A percentile compares a stretch with the other conserved stretches of the same genome.
phyloP scores from a whole-genome alignment of 345 rosid species.

The Melastoma malabathricum region DNA sequence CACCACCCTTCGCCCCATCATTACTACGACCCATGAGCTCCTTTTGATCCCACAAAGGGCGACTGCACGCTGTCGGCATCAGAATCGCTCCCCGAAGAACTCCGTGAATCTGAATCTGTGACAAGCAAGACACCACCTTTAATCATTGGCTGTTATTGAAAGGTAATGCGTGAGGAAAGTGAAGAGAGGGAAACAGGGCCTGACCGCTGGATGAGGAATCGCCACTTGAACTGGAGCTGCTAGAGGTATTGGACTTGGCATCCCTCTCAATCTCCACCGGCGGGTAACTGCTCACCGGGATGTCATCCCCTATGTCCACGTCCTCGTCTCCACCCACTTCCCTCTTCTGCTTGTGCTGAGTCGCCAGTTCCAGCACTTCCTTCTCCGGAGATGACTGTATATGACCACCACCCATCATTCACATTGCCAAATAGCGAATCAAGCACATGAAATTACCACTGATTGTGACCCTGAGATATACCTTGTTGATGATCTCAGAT shows the following conservation, averaged over 20 bases:
- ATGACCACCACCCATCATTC: neutral
- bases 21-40: slow-evolving; percentile 9
- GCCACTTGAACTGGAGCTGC: slow-evolving; percentile 19
- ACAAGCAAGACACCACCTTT: neutral
- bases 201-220: slow-evolving; percentile 29
- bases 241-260: slow-evolving; percentile 15
- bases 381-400: slow-evolving; percentile 10
- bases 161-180: neutral
- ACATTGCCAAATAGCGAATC: neutral
- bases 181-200: neutral
- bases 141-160: neutral
- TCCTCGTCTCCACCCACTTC: slow-evolving; percentile 28
- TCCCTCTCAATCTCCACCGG: slow-evolving; percentile 40
- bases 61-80: slow-evolving; percentile 25
- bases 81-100: slow-evolving; percentile 29
- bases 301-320: slow-evolving; percentile 42
- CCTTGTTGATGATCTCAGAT: slow-evolving; percentile 13
- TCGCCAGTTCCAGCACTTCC: slow-evolving; percentile 10
- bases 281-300: slow-evolving; percentile 20
- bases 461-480: neutral
- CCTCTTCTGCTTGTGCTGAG: slow-evolving; percentile 7
- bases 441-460: neutral
- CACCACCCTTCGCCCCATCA: neutral
- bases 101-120: slow-evolving; percentile 28
- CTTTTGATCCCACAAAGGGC: slow-evolving; percentile 21